Conservation (phyloP, 306 rosid genomes). For the Vicia faba region DNA sequence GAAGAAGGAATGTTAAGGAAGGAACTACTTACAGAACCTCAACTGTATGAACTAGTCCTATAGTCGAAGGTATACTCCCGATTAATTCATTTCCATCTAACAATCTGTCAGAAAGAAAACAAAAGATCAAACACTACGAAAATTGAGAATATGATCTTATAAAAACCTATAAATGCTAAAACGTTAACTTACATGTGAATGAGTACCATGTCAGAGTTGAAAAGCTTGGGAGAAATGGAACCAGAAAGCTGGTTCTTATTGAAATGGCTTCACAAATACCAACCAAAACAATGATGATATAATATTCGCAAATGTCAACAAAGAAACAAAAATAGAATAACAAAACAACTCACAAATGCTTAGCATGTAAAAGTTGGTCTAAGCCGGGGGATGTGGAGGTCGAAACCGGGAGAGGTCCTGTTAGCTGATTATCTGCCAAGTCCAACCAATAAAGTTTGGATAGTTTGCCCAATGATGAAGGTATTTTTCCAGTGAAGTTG, state of each 20-base stretch:
- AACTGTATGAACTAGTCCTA: constrained; percentile 75
- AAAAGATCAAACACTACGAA: constrained; percentile 10
- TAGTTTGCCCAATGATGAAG: constrained; percentile 84
- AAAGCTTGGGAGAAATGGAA: constrained; percentile 64
- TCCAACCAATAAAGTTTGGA: constrained; percentile 91
- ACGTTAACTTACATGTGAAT: constrained; percentile 76
- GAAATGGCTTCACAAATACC: constrained; percentile 78
- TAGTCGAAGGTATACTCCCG: constrained; percentile 69
- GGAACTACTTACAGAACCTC: constrained; percentile 91
- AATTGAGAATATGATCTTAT: constrained; percentile 4
- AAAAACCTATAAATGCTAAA: not conserved
- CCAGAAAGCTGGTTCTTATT: constrained; percentile 91
- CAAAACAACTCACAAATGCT: constrained; percentile 72
- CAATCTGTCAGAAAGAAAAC: constrained; percentile 52
- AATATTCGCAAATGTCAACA: constrained; percentile 51
- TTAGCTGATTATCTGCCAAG: constrained; percentile 74
- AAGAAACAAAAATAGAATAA: not conserved
- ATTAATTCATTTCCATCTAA: constrained; percentile 71
- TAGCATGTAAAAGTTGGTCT: constrained; percentile 75
- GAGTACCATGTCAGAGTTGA: constrained; percentile 71
- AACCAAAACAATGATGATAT: constrained; percentile 21
- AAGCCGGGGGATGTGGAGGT: constrained; percentile 60
- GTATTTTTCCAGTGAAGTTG: constrained; percentile 75
- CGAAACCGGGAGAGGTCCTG: constrained; percentile 78
- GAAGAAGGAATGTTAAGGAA: constrained; percentile 32